These are phyloP conservation scores for Monosporascus sp. DNA, from an alignment of 2,329 filamentous ascomycete species.

Conservation along the genomic window DNA sequence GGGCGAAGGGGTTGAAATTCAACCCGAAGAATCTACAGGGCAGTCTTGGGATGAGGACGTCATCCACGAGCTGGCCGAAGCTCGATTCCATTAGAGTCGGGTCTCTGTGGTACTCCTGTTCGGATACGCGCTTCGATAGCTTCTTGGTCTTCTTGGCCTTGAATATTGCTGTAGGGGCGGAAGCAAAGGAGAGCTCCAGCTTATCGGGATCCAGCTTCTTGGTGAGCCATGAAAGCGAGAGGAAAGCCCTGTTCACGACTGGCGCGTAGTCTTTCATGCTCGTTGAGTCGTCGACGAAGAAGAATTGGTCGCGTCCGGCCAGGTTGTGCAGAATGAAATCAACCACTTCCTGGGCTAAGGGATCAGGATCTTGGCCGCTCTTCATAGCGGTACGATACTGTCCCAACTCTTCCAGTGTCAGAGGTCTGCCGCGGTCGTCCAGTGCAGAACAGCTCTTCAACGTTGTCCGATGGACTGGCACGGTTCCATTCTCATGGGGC, in stretches of 20 bases:
- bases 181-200: conserved; percentile 11
- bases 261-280: conserved; percentile 9
- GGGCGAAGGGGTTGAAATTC: conserved; percentile 4
- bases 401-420: too few species aligned
- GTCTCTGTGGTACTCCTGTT: conserved; percentile 1
- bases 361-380: background rate
- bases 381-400: background rate
- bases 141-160: conserved; percentile 1
- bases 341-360: conserved; percentile 2
- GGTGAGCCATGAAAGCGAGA: conserved; percentile 4
- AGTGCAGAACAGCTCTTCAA: too few species aligned
- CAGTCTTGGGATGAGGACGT: conserved; percentile 7
- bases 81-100: conserved; percentile 9
- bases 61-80: conserved; percentile 5
- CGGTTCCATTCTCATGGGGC: too few species aligned
- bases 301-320: conserved; percentile 12
- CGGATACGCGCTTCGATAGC: conserved; percentile 1
- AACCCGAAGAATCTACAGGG: conserved; percentile 5
- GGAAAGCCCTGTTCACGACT: conserved; percentile 6
- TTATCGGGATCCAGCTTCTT: conserved; percentile 8
- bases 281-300: conserved; percentile 17
- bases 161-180: background rate
- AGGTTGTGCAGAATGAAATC: conserved; percentile 8
- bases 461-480: too few species aligned
- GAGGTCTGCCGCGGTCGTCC: too few species aligned